phyloP scores from a whole-genome alignment of 495 filamentous ascomycete genomes.

The Penicillium parvum region DNA sequence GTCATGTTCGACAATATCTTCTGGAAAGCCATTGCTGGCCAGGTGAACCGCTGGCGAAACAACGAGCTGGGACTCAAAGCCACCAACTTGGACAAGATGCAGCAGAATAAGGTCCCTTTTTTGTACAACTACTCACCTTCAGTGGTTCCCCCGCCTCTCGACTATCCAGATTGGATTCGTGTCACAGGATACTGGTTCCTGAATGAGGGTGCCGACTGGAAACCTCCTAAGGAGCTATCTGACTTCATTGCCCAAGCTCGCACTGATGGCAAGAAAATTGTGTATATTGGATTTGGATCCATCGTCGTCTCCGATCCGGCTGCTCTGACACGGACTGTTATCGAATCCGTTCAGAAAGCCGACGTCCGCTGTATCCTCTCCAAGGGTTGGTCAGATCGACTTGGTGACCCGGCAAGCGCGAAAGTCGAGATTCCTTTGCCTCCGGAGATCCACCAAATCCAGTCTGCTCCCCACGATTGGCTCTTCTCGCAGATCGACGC shows the following conservation, averaged over 20 bases:
- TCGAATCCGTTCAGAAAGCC: constrained; percentile 85
- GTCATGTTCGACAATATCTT: constrained; percentile 97
- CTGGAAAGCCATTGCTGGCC: constrained; percentile 87
- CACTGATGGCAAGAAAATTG: constrained; percentile 79
- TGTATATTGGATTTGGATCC: constrained; percentile 95
- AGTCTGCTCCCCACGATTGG: constrained; percentile 94
- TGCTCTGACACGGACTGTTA: constrained; percentile 81
- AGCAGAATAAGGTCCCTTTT: constrained; percentile 94
- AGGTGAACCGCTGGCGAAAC: constrained; percentile 91
- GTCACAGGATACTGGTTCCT: constrained; percentile 98
- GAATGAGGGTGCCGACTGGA: constrained; percentile 72
- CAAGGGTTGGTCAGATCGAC: constrained; percentile 98
- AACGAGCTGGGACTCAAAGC: constrained; percentile 70
- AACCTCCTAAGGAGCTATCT: constrained; percentile 66
- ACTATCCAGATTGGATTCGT: constrained; percentile 96
- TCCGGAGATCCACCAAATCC: constrained; percentile 77
- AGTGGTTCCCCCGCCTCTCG: constrained; percentile 86
- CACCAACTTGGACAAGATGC: constrained; percentile 85
- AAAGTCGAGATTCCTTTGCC: constrained; percentile 71
- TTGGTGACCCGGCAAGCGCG: constrained; percentile 54
- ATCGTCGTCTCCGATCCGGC: constrained; percentile 90
- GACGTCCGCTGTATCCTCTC: constrained; percentile 93
- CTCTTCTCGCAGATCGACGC: constrained; percentile 92
- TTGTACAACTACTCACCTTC: constrained; percentile 94
- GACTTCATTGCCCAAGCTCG: constrained; percentile 80